Base-by-base conservation (phyloP, 257 asterid species). In the Ajuga chamaepitys region DNA sequence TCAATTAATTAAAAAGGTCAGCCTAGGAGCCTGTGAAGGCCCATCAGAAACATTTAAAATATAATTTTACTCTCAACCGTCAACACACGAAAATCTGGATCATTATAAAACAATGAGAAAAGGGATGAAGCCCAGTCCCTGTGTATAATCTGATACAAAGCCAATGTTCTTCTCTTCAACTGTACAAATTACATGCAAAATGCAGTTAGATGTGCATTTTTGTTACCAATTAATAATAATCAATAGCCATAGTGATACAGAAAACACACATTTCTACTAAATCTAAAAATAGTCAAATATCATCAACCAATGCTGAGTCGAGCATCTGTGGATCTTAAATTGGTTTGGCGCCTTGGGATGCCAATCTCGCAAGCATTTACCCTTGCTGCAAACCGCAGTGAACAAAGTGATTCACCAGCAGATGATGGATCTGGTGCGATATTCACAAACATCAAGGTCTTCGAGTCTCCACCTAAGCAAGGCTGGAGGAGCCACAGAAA, bases 351-450 rank as follows among this genome's bases (percentile, higher is more conserved):
- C 80, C 98, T 76, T 1, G 98, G 98, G 52, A 95, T 54, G 28
- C 99, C 98, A 55, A 95, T 91, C 78, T 95, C 99, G 59, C 99
- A 95, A 3, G 97, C 84, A 52, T 95, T 95, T 11, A 95, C 98
- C 41, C 95, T 77, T 40, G 98, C 95, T 6, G 99, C 99, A 58
- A 95, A 91, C 13, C 98, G 82, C 4, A 95, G 95, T 17, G 99
- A 95, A 70, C 99, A 88, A 54, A 95, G 95, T 11, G 98, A 85
- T 78, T 95, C 99, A 34, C 97, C 94, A 1, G 75, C 74, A 0
- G 99, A 95, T 24, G 95, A 62, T 5, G 94, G 86, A 21, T 91
- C 99, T 0, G 98, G 99, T 1, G 99, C 82, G 35, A 95, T 70
- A 56, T 95, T 95, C 37, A 91, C 99, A 56, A 95, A 88, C 97